phyloP scores from a whole-genome alignment of 352 stramenopile species.

The Pythium brassicae region DNA sequence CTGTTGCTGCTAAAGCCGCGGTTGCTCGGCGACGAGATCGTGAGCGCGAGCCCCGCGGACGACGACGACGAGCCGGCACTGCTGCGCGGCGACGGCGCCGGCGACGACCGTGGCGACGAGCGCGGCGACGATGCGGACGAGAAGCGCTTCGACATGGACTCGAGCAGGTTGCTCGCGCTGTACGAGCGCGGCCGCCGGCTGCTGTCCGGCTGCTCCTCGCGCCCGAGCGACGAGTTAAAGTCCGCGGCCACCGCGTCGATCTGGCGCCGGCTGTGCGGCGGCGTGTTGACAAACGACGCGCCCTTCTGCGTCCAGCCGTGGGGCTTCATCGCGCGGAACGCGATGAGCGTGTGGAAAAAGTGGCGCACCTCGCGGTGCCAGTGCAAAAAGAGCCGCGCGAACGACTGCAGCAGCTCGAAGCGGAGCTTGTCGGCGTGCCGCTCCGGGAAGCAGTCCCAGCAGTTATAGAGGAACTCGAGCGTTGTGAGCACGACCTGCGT shows the following conservation, averaged over 20 bases:
- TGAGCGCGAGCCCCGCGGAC: conserved; percentile 47
- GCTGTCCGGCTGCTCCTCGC: conserved; percentile 49
- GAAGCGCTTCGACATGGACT: conserved; percentile 79
- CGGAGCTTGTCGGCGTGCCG: conserved; percentile 84
- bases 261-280: conserved; percentile 77
- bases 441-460: conserved; percentile 87
- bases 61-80: conserved; percentile 6
- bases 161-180: conserved; percentile 80
- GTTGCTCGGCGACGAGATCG: conserved; percentile 73
- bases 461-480: conserved; percentile 87
- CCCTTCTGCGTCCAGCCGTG: conserved; percentile 85
- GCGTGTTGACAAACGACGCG: conserved; percentile 83
- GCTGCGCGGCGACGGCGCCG: conserved; percentile 43
- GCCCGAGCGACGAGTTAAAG: conserved; percentile 80
- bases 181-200: conserved; percentile 66
- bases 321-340: conserved; percentile 80
- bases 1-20: conserved; percentile 53
- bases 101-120: conserved; percentile 64
- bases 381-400: conserved; percentile 78
- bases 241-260: conserved; percentile 85
- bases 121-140: conserved; percentile 48
- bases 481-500: conserved; percentile 85
- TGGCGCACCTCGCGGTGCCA: conserved; percentile 85
- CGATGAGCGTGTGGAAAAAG: conserved; percentile 86
- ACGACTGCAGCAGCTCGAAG: conserved; percentile 75